Conservation (phyloP, 2,329 filamentous ascomycete species). For the Fusarium robinianum region DNA sequence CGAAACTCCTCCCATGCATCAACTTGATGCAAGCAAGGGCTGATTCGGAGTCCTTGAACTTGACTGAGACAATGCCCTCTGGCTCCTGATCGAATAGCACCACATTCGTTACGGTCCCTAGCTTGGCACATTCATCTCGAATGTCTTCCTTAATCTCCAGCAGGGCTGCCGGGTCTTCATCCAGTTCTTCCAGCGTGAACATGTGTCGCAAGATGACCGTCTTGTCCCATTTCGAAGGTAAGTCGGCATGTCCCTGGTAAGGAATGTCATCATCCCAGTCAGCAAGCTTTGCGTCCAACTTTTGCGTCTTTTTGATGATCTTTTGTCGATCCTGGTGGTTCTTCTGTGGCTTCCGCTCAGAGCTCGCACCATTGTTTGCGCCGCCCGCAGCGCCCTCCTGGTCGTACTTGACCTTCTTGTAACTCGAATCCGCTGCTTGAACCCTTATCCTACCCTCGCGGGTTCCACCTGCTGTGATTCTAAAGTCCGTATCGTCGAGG, state of each 20-base stretch:
- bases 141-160: slow-evolving; percentile 96
- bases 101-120: slow-evolving; percentile 88
- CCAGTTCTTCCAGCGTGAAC: slow-evolving; percentile 85
- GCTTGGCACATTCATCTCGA: slow-evolving; percentile 82
- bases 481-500: slow-evolving; percentile 81
- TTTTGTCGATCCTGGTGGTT: slow-evolving; percentile 78
- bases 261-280: slow-evolving; percentile 95
- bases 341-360: slow-evolving; percentile 51
- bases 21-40: slow-evolving; percentile 73
- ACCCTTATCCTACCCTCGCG: slow-evolving; percentile 73
- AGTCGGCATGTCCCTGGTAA: slow-evolving; percentile 50
- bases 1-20: slow-evolving; percentile 83
- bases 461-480: slow-evolving; percentile 60
- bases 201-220: slow-evolving; percentile 88
- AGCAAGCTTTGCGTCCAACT: slow-evolving; percentile 86
- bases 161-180: slow-evolving; percentile 80
- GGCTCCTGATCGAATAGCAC: slow-evolving; percentile 86
- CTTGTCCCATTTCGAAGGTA: slow-evolving; percentile 67
- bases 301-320: slow-evolving; percentile 88
- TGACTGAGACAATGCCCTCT: slow-evolving; percentile 83
- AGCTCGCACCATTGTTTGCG: slow-evolving; percentile 34
- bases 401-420: slow-evolving; percentile 83
- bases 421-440: slow-evolving; percentile 83
- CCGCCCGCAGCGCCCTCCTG: slow-evolving; percentile 38
- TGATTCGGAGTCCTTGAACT: slow-evolving; percentile 72